Conservation (phyloP, 2,329 filamentous ascomycete genomes). For the Acarospora socialis region DNA sequence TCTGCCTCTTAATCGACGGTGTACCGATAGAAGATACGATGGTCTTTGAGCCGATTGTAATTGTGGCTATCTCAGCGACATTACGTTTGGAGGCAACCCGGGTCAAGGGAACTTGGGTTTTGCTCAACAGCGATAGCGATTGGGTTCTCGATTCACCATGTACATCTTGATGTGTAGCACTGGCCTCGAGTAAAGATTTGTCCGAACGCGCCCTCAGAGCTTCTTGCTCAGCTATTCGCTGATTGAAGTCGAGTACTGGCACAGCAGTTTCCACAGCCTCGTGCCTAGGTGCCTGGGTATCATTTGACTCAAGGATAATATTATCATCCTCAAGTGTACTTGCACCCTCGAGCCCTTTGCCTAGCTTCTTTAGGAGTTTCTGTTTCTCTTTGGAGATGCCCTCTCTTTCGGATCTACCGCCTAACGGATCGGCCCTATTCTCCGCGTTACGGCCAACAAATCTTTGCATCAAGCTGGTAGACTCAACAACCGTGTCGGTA, state of each 20-base stretch:
- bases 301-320: conserved; percentile 11
- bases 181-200: conserved; percentile 4
- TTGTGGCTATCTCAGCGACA: conserved; percentile 51
- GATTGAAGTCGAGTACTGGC: conserved; percentile 20
- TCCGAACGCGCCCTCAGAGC: no score
- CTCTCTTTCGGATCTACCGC: neutral
- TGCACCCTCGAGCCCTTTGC: conserved; percentile 6
- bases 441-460: conserved; percentile 10
- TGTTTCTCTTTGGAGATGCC: conserved; percentile 10
- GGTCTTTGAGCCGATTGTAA: conserved; percentile 58
- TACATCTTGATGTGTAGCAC: conserved; percentile 7
- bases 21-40: conserved; percentile 51
- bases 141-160: conserved; percentile 9
- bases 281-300: conserved; percentile 12
- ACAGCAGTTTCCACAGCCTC: conserved; percentile 12
- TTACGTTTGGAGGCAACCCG: no score
- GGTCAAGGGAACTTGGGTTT: no score
- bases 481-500: conserved; percentile 7
- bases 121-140: no score
- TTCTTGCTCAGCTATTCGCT: conserved; percentile 17
- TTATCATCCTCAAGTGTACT: conserved; percentile 13
- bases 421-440: neutral
- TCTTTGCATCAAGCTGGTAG: conserved; percentile 8
- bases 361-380: conserved; percentile 10
- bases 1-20: conserved; percentile 26